Base-by-base conservation (phyloP, 345 rosid genomes). In the Salix udensis region DNA sequence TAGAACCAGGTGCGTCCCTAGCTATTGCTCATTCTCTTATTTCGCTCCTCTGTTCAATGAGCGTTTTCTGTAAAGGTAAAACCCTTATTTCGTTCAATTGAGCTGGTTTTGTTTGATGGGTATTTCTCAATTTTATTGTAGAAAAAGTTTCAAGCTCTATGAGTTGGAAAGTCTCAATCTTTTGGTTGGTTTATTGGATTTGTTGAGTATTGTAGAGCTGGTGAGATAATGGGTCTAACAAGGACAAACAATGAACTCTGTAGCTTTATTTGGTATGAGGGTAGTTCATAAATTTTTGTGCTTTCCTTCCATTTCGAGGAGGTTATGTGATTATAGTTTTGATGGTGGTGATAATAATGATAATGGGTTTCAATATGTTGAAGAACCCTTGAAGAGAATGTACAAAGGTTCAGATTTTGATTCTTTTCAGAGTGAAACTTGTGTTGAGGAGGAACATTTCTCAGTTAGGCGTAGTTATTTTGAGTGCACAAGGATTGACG, bases 401-500 rank as follows among this genome's bases (percentile, higher is more conserved):
- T 90, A 86, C 75, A 6, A 52, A 66, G 71, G 75, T 77, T 42
- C 85, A 42, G 82, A 82, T 74, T 77, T 76, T 61, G 84, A 84
- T 65, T 58, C 79, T 77, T 53, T 68, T 66, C 88, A 76, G 71
- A 31, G 69, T 61, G 82, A 42, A n/a, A 77, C 61, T n/a, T 30
- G 42, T 7, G 39, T 30, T 5, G 78, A 74, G 67, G 82, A 74
- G 65, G 82, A 72, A 52, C 37, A 67, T 24, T 70, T 76, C 36
- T 69, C 79, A 6, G 77, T 14, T 23, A 78, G 89, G 73, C 79
- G 53, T 65, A 67, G 67, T 10, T 88, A 85, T 84, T n/a, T 85
- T 10, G 80, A 82, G 77, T 82, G 73, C 37, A 86, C 73, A 40
- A 87, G 79, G 79, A 53, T 71, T 11, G 83, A 88, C 78, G 97